Evolutionary conservation across 306 rosid genomes (phyloP), one percentile per base, ranked within the genome.

Genomic region (Cyclanthera cordifolia): DNA sequence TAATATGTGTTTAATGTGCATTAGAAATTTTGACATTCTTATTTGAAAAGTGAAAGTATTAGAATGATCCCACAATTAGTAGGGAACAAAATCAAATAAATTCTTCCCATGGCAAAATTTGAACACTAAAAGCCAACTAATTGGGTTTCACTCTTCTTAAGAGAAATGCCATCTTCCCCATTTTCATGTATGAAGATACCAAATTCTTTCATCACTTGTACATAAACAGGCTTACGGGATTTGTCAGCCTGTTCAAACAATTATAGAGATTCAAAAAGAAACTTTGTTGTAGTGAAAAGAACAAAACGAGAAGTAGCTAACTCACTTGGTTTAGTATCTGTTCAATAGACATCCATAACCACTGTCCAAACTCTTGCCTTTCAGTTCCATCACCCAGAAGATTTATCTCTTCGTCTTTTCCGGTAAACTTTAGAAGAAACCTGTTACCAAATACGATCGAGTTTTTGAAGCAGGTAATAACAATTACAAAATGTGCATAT

Each of bases 351-450:
- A 85, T 69, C 98, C 98, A 92, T 34, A 85, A 80, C 96, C 96
- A 92, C 49, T 92, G 74, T 15, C 98, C 98, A 77, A 92, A 89
- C 85, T 89, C 98, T 37, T 91, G 74, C 75, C 86, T 92, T 81
- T 81, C 98, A 10, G 90, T 84, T 28, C 96, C 98, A 76, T 92
- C 95, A 28, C 96, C 98, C 76, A 85, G 80, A 72, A 92, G 95
- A 84, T 92, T 87, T 71, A 92, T 76, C 76, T 92, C 95, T 77
- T 84, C 81, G 58, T 85, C 95, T 74, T 81, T 83, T 56, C 96
- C 98, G 1, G 84, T 86, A 54, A 92, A 87, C 74, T 78, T 84
- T 5, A 92, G 68, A 51, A 92, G 98, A 81, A 87, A 84, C 98
- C 98, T 92, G 82, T 66, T 23, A 15, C 9, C 9, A 46, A 20